Conservation (phyloP, 108 stramenopile genomes). For the Schizochytrium sp. region DNA sequence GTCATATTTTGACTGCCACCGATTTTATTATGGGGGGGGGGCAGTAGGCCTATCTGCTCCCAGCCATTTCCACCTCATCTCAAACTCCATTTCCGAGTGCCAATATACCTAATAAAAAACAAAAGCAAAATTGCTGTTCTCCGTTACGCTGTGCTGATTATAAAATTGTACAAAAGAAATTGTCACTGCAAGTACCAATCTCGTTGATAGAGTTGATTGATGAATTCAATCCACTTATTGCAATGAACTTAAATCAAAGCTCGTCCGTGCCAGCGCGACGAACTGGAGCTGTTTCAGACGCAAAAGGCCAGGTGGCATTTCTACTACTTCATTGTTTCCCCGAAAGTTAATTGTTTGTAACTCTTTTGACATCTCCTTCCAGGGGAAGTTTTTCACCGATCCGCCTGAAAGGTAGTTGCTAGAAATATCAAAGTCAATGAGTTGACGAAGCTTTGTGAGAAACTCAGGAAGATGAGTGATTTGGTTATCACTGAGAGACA, state of each 20-base stretch:
- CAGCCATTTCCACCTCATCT: too few relatives aligned
- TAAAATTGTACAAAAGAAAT: too few relatives aligned
- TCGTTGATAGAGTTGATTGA: too few relatives aligned
- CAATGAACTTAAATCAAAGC: neutral
- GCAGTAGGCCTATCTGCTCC: too few relatives aligned
- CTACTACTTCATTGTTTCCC: neutral
- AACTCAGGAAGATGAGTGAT: neutral
- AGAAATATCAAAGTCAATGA: neutral
- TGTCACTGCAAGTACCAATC: too few relatives aligned
- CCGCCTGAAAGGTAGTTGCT: neutral
- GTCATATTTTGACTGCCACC: too few relatives aligned
- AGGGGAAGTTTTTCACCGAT: neutral
- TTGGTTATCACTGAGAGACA: neutral
- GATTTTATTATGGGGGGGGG: too few relatives aligned
- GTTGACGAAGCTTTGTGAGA: neutral
- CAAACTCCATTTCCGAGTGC: too few relatives aligned
- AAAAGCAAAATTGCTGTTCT: too few relatives aligned
- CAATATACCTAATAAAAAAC: too few relatives aligned
- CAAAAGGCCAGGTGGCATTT: neutral
- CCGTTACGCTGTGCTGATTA: too few relatives aligned
- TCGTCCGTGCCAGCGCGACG: neutral
- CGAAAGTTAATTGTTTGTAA: neutral
- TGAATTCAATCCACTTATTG: too few relatives aligned
- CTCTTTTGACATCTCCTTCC: conserved; percentile 19
- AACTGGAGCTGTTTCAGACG: neutral